Evolutionary conservation across 1,284 basidiomycete species (phyloP), one percentile per base, ranked within the genome.

Genomic region (Salmacisia buchloeana): DNA sequence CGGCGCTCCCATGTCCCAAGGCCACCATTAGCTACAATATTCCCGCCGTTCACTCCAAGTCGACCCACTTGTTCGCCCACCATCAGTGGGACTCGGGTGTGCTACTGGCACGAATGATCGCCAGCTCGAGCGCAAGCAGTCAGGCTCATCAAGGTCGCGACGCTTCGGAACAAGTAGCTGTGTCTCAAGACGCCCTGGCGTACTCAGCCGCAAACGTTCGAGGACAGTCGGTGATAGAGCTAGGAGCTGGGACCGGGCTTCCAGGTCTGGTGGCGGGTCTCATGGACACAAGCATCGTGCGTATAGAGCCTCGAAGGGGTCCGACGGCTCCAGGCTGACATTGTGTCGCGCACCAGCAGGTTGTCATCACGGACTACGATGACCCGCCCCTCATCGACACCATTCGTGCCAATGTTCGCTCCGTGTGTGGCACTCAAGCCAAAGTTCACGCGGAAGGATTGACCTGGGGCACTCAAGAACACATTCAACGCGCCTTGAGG

Each of bases 41-140:
- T 29, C 45, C 31, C 18, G 46, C 15, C 35, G 45, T 36, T 15
- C 35, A 58, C 36, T 9, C 41, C 12, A 21, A 27, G 23, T 45
- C 33, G 18, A 76, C 70, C 7, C 66, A 65, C 38, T 69, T 77
- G 7, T 77, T 77, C 62, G 75, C 75, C 29, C 75, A 77, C 56
- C 68, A 76, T 58, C 75, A 77, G 60, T 77, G 75, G 75, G 75
- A 77, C 64, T 73, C 75, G 2, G 75, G 75, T 15, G 64, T 73
- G 25, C 66, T 68, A 36, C 66, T 77, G 9, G 74, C 74, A 0
- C 66, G 72, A 29, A 52, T 74, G 25, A 65, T 76, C 5, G 70
- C 63, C 0, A 69, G 4, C 64, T 65, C 6, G 61, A 63, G 54
- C 29, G n/a, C n/a, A n/a, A n/a, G n/a, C n/a, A n/a, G n/a, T 12